phyloP scores from a whole-genome alignment of 163 green algal genomes.

The Volvox carteri region DNA sequence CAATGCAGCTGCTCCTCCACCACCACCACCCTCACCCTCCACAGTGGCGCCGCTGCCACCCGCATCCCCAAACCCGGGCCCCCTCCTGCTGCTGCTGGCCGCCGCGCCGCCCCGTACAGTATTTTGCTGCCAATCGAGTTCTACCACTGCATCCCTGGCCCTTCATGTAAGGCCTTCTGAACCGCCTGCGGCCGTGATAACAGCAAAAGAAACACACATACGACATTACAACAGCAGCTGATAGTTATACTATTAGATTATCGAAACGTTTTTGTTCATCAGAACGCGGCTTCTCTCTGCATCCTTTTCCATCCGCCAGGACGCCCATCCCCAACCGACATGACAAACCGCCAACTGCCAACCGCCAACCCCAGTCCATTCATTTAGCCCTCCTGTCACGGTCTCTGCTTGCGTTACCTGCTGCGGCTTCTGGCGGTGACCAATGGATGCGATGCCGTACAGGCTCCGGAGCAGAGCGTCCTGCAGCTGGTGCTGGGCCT shows the following conservation, averaged over 20 bases:
- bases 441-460: slow-evolving; percentile 8
- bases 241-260: too few relatives aligned
- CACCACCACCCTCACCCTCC: background rate
- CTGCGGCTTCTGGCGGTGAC: slow-evolving; percentile 27
- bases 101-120: background rate
- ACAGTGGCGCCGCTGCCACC: background rate
- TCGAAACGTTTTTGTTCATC: too few relatives aligned
- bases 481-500: slow-evolving; percentile 5
- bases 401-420: background rate
- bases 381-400: background rate
- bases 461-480: slow-evolving; percentile 43
- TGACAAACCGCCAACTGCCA: too few relatives aligned
- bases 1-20: background rate
- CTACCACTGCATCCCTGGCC: background rate
- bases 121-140: background rate
- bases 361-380: background rate
- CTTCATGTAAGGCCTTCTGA: slow-evolving; percentile 5
- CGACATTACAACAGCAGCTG: too few relatives aligned
- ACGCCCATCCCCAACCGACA: too few relatives aligned
- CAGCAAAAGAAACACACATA: too few relatives aligned
- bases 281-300: too few relatives aligned
- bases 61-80: too few relatives aligned
- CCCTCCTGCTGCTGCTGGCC: background rate
- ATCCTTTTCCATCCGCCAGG: too few relatives aligned
- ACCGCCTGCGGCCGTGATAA: slow-evolving; percentile 16